Percentiles rank a stretch among this genome's conserved stretches.
Conservation (phyloP, 2,329 filamentous ascomycete species). For the Nectriaceae sp. region DNA sequence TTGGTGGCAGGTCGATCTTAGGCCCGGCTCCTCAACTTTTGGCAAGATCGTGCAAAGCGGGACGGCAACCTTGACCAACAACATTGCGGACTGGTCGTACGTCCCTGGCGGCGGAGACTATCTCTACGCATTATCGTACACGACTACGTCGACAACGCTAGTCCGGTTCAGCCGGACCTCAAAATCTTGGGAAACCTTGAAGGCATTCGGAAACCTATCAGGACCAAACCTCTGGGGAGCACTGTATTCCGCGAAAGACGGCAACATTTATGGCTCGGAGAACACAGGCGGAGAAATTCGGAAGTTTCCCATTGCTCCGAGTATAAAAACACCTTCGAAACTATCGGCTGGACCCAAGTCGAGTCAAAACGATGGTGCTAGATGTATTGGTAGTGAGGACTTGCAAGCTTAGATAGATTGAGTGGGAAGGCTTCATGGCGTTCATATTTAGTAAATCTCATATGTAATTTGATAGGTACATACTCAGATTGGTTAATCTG, state of each 20-base stretch:
- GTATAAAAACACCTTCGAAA: not conserved
- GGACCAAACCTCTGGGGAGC: not conserved
- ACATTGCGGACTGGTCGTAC: slow-evolving; percentile 17
- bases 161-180: slow-evolving; percentile 13
- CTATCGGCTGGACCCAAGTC: not conserved
- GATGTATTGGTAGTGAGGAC: slow-evolving; percentile 4
- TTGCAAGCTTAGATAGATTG: not conserved
- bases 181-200: slow-evolving; percentile 3
- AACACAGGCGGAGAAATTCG: slow-evolving; percentile 11
- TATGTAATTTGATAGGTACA: too few species aligned
- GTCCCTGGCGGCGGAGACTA: slow-evolving; percentile 17
- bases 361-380: slow-evolving; percentile 15
- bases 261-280: not conserved
- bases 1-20: slow-evolving; percentile 19
- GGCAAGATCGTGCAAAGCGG: not conserved
- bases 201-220: slow-evolving; percentile 6
- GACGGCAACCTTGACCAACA: not conserved
- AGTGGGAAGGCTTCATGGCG: too few species aligned
- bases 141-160: slow-evolving; percentile 10
- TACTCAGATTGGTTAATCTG: too few species aligned
- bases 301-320: slow-evolving; percentile 7
- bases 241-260: not conserved
- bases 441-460: too few species aligned
- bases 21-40: slow-evolving; percentile 2
- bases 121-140: slow-evolving; percentile 15